phyloP scores from a whole-genome alignment of 805 yeast genomes.

The Candida cerambycidarum region DNA sequence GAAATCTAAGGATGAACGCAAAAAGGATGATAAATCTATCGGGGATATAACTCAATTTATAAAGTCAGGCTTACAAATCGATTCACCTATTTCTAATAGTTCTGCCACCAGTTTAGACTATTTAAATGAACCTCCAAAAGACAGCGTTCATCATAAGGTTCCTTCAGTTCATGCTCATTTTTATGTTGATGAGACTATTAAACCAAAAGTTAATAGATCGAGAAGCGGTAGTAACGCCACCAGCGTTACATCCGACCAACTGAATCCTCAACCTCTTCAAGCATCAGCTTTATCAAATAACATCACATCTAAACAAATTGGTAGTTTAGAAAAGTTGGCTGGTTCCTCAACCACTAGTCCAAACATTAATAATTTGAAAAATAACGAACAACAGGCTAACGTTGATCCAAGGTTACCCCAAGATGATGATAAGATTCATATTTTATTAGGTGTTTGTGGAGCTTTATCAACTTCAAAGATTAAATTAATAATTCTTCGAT shows the following conservation, averaged over 20 bases:
- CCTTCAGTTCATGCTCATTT: constrained; percentile 81
- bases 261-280: constrained; percentile 2
- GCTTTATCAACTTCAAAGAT: constrained; percentile 53
- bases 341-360: constrained; percentile 11
- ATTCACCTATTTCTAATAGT: constrained; percentile 17
- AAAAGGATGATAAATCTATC: constrained; percentile 1
- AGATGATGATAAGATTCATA: constrained; percentile 56
- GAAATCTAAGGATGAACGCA: constrained; percentile 12
- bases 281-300: background rate
- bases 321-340: constrained; percentile 13
- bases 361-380: background rate
- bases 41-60: constrained; percentile 58
- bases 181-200: constrained; percentile 65
- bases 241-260: constrained; percentile 23
- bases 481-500: constrained; percentile 50
- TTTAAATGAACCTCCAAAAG: constrained; percentile 29
- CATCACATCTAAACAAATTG: constrained; percentile 7
- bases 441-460: constrained; percentile 59
- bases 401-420: constrained; percentile 53
- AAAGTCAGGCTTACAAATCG: constrained; percentile 45
- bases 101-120: constrained; percentile 27
- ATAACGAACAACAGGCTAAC: constrained; percentile 43
- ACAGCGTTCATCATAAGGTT: constrained; percentile 46
- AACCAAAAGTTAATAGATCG: constrained; percentile 35
- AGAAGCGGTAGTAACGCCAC: constrained; percentile 39